Conservation (phyloP, 108 stramenopile genomes). For the Cyclotella kingstonii region DNA sequence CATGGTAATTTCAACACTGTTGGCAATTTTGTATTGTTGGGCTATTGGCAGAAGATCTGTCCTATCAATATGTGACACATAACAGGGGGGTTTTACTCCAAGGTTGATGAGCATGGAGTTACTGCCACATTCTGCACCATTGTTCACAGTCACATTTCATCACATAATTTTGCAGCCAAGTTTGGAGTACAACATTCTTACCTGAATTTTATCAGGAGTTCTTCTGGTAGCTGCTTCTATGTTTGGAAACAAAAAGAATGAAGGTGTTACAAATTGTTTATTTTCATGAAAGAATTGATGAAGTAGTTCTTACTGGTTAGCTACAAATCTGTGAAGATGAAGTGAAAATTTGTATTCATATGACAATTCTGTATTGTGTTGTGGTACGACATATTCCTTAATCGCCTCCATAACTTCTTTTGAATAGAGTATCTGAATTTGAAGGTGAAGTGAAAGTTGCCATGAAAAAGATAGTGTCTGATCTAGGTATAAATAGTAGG, state of each 20-base stretch:
- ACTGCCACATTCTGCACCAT: constrained; percentile 83
- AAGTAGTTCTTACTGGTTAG: constrained; percentile 67
- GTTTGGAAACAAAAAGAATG: constrained; percentile 65
- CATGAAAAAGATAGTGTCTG: constrained; percentile 20
- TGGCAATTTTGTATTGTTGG: constrained; percentile 35
- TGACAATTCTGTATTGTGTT: constrained; percentile 63
- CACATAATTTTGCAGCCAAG: constrained; percentile 63
- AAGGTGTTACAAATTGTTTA: constrained; percentile 70
- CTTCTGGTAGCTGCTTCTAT: constrained; percentile 59
- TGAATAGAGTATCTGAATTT: constrained; percentile 43
- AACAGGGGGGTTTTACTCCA: constrained; percentile 72
- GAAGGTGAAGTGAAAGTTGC: too few species aligned
- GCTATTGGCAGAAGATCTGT: constrained; percentile 63
- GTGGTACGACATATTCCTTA: constrained; percentile 69
- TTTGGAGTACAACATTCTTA: constrained; percentile 76
- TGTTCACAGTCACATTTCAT: constrained; percentile 70
- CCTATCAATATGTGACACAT: constrained; percentile 34
- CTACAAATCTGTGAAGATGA: constrained; percentile 77
- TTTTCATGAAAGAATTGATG: constrained; percentile 42
- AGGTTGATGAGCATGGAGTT: constrained; percentile 63
- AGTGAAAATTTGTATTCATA: constrained; percentile 73
- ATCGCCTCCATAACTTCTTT: constrained; percentile 57
- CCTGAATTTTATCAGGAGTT: constrained; percentile 36
- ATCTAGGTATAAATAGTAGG: too few species aligned
- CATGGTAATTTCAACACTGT: constrained; percentile 34